These are phyloP conservation scores for Gossypium mustelinum DNA, from an alignment of 345 rosid genomes.

Conservation along the genomic window DNA sequence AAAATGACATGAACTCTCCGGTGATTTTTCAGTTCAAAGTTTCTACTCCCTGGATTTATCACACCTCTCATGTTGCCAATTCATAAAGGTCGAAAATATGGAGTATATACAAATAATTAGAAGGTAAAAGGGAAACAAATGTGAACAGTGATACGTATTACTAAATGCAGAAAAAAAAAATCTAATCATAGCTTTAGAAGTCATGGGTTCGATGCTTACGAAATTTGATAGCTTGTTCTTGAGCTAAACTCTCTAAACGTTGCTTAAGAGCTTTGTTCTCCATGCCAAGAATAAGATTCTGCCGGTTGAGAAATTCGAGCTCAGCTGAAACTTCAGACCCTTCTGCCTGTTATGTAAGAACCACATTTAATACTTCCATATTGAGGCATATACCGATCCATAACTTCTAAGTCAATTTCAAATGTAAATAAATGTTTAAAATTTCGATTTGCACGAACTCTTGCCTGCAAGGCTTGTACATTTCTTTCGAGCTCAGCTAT, in stretches of 20 bases:
- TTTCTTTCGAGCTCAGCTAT: slow-evolving; percentile 97
- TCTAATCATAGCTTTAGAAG: neutral
- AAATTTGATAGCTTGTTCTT: slow-evolving; percentile 74
- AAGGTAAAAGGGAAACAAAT: neutral
- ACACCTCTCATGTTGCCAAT: neutral
- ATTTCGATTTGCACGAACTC: slow-evolving; percentile 15
- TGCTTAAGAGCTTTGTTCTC: slow-evolving; percentile 89
- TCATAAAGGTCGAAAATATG: neutral
- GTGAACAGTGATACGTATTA: neutral
- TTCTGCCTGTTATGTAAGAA: slow-evolving; percentile 50
- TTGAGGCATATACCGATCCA: neutral
- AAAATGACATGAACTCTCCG: neutral
- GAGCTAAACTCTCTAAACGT: slow-evolving; percentile 72
- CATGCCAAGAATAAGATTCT: slow-evolving; percentile 74
- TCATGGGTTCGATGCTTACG: slow-evolving; percentile 41
- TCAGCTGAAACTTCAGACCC: slow-evolving; percentile 82
- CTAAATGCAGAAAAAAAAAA: slow-evolving; percentile 4
- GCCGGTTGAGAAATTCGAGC: slow-evolving; percentile 82
- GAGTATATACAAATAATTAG: neutral
- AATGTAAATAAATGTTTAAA: neutral
- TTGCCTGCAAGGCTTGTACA: slow-evolving; percentile 94
- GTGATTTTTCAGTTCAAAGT: neutral
- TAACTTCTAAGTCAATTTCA: slow-evolving; percentile 2
- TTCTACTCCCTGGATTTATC: neutral
- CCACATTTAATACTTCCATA: slow-evolving; percentile 7